Conservation (phyloP, 2,329 filamentous ascomycete species). For the Macrophomina phaseolina region DNA sequence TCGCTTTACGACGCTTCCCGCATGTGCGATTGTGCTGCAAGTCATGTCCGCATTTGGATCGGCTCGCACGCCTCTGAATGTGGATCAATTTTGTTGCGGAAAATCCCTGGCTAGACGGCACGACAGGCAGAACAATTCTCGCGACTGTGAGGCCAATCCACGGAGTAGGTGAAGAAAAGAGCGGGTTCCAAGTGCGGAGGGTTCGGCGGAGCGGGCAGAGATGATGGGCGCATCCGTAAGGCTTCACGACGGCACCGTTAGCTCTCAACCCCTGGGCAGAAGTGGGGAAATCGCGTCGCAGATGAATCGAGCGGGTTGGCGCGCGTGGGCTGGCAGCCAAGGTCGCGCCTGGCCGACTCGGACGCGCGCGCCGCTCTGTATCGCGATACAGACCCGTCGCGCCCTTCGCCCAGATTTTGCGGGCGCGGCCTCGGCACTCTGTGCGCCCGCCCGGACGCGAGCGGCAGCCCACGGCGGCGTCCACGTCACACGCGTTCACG, state of each 20-base stretch:
- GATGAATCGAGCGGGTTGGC: too few species aligned
- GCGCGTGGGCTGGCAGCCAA: too few species aligned
- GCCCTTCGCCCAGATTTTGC: not conserved
- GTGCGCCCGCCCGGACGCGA: not conserved
- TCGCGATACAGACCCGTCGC: conserved; percentile 10
- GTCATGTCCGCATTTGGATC: not conserved
- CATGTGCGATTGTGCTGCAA: not conserved
- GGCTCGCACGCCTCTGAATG: not conserved
- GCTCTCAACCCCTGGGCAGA: not conserved
- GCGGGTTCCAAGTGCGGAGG: not conserved
- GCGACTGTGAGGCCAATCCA: not conserved
- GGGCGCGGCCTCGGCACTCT: too few species aligned
- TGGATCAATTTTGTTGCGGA: not conserved
- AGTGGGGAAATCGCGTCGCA: not conserved
- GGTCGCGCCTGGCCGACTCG: not conserved
- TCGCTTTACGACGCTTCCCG: not conserved
- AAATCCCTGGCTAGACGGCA: not conserved
- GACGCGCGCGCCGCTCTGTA: not conserved
- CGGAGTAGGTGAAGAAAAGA: not conserved
- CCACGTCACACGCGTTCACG: not conserved
- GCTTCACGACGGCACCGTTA: not conserved
- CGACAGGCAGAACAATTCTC: not conserved
- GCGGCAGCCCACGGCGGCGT: not conserved
- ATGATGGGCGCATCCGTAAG: not conserved
- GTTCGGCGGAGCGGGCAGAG: not conserved